Conservation (phyloP, 225 moss, liverwort and hornwort species). For the Rhytidiadelphus loreus region DNA sequence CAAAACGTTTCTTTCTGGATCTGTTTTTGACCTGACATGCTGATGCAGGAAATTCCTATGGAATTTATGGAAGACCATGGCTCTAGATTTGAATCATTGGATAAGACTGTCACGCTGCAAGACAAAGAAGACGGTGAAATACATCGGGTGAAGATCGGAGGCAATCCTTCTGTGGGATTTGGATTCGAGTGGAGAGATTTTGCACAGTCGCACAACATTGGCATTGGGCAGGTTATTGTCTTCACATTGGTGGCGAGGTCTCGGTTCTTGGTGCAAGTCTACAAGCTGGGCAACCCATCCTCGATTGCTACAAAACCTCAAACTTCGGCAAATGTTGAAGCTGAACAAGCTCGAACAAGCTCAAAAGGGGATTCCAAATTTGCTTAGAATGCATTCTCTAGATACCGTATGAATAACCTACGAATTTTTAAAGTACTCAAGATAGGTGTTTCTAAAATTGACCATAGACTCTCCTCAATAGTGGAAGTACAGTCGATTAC, state of each 20-base stretch:
- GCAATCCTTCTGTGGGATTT: not conserved
- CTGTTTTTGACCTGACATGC: not conserved
- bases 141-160: not conserved
- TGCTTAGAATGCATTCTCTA: too few relatives aligned
- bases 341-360: too few relatives aligned
- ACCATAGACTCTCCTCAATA: too few relatives aligned
- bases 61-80: constrained; percentile 2
- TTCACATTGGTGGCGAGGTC: not conserved
- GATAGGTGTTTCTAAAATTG: too few relatives aligned
- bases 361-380: too few relatives aligned
- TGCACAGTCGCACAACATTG: not conserved
- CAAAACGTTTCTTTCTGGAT: not conserved
- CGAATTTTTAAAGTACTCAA: too few relatives aligned
- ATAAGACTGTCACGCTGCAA: not conserved
- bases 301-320: too few relatives aligned
- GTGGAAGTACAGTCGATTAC: too few relatives aligned
- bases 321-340: too few relatives aligned
- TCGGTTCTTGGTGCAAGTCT: constrained; percentile 3
- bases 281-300: not conserved
- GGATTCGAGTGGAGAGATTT: constrained; percentile 6
- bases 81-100: not conserved
- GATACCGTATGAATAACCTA: too few relatives aligned
- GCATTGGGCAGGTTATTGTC: not conserved
- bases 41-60: constrained; percentile 1
- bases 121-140: not conserved